Percentiles rank a stretch among this genome's conserved stretches.
phyloP scores from a whole-genome alignment of 2,329 filamentous ascomycete species.

The Golovinomyces cichoracearum region DNA sequence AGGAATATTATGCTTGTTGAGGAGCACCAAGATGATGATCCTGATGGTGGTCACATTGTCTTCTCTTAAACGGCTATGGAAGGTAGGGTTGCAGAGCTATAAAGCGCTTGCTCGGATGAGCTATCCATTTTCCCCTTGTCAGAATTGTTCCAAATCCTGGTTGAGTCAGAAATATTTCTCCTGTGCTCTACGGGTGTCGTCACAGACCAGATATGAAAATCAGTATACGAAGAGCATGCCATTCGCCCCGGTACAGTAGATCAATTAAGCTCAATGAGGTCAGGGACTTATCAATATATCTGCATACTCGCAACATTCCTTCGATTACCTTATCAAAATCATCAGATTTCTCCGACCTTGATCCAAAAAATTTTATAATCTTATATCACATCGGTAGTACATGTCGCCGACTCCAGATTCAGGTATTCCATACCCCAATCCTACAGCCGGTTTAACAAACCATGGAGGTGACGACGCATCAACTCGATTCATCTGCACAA shows the following conservation, averaged over 20 bases:
- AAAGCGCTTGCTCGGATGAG: neutral
- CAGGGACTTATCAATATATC: too few relatives aligned
- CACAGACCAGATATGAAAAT: neutral
- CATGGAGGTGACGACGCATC: neutral
- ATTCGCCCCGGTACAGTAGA: too few relatives aligned
- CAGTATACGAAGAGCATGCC: neutral
- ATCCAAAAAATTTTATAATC: neutral
- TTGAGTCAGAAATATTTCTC: neutral
- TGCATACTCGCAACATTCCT: neutral
- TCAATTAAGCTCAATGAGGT: neutral
- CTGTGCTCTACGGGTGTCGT: neutral
- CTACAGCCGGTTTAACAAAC: neutral
- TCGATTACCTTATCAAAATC: neutral
- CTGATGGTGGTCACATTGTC: too few relatives aligned
- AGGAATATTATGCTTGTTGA: too few relatives aligned
- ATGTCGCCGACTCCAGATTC: conserved; percentile 1
- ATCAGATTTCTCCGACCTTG: neutral
- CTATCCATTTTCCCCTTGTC: neutral
- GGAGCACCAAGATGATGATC: too few relatives aligned
- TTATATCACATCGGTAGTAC: neutral
- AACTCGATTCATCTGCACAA: neutral
- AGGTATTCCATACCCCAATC: neutral
- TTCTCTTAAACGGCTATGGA: neutral
- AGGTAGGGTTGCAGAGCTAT: neutral
- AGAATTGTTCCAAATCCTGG: neutral